Evolutionary conservation across 2,329 filamentous ascomycete genomes (phyloP).

Genomic region (Diaporthe caulivora): DNA sequence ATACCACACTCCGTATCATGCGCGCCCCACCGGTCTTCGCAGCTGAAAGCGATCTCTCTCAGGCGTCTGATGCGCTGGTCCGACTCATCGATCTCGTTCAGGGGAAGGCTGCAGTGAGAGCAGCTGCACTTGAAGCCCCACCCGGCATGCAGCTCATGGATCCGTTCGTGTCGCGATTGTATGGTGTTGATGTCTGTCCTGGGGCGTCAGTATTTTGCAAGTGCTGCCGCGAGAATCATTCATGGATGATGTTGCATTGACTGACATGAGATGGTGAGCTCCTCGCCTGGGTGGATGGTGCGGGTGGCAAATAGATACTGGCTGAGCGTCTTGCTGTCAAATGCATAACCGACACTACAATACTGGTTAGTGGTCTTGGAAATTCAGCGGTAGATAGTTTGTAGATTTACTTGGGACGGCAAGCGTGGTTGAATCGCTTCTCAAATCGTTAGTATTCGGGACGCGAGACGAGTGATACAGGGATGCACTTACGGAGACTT

Average conservation of each 20-base stretch:
- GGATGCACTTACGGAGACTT: slow-evolving; percentile 14
- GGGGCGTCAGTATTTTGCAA: not conserved
- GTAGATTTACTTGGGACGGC: slow-evolving; percentile 18
- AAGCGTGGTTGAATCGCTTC: slow-evolving; percentile 13
- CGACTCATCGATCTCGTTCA: slow-evolving; percentile 1
- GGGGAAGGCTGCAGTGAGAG: slow-evolving; percentile 12
- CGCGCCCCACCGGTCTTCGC: not conserved
- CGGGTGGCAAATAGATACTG: slow-evolving; percentile 3
- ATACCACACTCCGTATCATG: slow-evolving; percentile 6
- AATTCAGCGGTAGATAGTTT: not conserved
- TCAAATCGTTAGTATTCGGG: not conserved
- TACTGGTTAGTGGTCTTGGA: not conserved
- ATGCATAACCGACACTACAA: not conserved
- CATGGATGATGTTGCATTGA: not conserved
- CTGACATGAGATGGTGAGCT: slow-evolving; percentile 21
- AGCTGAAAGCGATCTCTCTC: not conserved
- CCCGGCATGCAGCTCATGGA: not conserved
- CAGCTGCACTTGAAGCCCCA: slow-evolving; percentile 17
- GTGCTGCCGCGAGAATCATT: not conserved
- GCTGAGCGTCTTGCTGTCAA: slow-evolving; percentile 11
- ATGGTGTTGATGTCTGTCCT: not conserved
- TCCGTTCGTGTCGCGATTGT: not conserved
- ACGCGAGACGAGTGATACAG: not conserved
- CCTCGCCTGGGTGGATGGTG: slow-evolving; percentile 11
- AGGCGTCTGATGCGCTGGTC: slow-evolving; percentile 6